phyloP scores from a whole-genome alignment of 805 yeast genomes.

The Saccharomycopsis lassenensis region DNA sequence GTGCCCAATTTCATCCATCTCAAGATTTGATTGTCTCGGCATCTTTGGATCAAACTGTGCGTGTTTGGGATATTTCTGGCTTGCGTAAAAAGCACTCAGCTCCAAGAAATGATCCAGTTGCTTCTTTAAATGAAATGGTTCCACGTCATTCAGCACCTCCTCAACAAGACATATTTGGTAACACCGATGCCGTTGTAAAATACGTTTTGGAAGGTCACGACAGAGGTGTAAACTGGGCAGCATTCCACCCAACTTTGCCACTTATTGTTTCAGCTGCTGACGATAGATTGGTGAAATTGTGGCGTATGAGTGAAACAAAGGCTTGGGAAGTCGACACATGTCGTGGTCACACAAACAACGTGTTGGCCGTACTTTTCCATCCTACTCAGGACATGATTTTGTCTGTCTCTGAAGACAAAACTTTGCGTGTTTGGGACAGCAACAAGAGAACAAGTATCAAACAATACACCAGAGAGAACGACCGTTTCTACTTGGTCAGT shows the following conservation, averaged over 20 bases:
- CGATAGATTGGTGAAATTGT: constrained; percentile 86
- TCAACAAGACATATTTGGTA: constrained; percentile 89
- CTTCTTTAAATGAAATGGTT: too few relatives aligned
- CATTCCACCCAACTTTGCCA: constrained; percentile 95
- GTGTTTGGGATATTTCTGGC: constrained; percentile 98
- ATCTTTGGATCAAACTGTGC: constrained; percentile 94
- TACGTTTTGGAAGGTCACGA: constrained; percentile 96
- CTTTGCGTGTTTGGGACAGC: constrained; percentile 93
- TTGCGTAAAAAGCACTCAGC: constrained; percentile 93
- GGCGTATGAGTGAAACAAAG: constrained; percentile 96
- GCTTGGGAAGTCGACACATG: constrained; percentile 99
- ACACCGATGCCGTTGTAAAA: constrained; percentile 87
- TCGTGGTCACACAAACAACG: constrained; percentile 94
- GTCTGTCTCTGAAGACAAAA: constrained; percentile 93
- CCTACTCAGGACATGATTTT: constrained; percentile 86
- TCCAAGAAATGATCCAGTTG: constrained; percentile 33
- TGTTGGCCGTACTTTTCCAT: constrained; percentile 81
- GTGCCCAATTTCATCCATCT: constrained; percentile 93
- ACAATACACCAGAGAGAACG: constrained; percentile 87
- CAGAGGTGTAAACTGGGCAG: constrained; percentile 97
- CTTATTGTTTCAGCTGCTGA: constrained; percentile 93
- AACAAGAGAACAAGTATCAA: constrained; percentile 88
- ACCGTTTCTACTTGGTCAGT: constrained; percentile 87
- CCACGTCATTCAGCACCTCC: constrained; percentile 66
- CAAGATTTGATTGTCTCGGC: constrained; percentile 94